A percentile compares a stretch with the other conserved stretches of the same genome.
phyloP scores from a whole-genome alignment of 495 filamentous ascomycete species.

The Beverwykella pulmonaria region DNA sequence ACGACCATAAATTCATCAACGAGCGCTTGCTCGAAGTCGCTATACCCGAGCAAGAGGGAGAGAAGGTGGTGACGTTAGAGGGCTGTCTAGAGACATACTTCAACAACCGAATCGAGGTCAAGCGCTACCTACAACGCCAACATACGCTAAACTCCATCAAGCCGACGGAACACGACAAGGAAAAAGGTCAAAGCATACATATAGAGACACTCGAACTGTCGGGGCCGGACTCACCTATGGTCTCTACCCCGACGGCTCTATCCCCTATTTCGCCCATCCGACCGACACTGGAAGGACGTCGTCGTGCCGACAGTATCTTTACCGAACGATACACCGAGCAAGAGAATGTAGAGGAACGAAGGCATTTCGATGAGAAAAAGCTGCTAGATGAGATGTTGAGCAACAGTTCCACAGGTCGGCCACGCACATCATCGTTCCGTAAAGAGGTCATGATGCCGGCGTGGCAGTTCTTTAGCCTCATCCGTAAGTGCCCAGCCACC shows the following conservation, averaged over 20 bases:
- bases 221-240: conserved; percentile 47
- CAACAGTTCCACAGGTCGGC: conserved; percentile 23
- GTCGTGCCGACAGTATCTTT: conserved; percentile 64
- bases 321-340: conserved; percentile 57
- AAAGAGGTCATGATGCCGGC: conserved; percentile 94
- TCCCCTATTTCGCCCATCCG: conserved; percentile 33
- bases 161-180: conserved; percentile 52
- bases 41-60: conserved; percentile 66
- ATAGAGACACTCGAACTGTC: conserved; percentile 63
- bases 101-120: conserved; percentile 91
- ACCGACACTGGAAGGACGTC: conserved; percentile 36
- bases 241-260: conserved; percentile 46
- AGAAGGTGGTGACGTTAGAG: conserved; percentile 73
- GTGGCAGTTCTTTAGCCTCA: conserved; percentile 95
- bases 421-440: conserved; percentile 57
- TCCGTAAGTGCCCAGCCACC: conserved; percentile 58
- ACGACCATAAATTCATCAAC: conserved; percentile 92
- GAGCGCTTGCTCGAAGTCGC: conserved; percentile 91
- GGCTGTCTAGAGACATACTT: conserved; percentile 92
- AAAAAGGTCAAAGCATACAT: conserved; percentile 56
- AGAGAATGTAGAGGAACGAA: conserved; percentile 29
- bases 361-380: conserved; percentile 46
- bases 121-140: conserved; percentile 68
- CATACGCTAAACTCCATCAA: conserved; percentile 57
- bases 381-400: conserved; percentile 36